phyloP scores from a whole-genome alignment of 2,329 filamentous ascomycete genomes.

The Fusarium citri region DNA sequence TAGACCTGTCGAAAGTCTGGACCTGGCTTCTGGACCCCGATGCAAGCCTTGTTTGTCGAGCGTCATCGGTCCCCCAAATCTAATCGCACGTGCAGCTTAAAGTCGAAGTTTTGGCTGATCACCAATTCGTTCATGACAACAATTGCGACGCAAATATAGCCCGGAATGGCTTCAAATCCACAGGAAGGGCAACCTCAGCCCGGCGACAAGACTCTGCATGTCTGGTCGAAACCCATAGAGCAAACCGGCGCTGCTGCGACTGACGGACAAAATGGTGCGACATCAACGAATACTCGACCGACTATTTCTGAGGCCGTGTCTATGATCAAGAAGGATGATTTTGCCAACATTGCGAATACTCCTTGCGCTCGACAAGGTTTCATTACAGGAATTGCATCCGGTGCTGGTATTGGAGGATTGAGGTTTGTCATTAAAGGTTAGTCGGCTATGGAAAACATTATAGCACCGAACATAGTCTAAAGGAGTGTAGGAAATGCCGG shows the following conservation, averaged over 20 bases:
- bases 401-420: conserved; percentile 79
- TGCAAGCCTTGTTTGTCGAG: conserved; percentile 38
- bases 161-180: conserved; percentile 51
- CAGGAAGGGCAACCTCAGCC: conserved; percentile 44
- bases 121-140: conserved; percentile 43
- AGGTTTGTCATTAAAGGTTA: conserved; percentile 81
- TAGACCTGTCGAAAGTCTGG: background rate
- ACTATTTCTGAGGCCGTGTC: conserved; percentile 71
- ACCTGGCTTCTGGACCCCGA: background rate
- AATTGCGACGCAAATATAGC: conserved; percentile 48
- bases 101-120: conserved; percentile 24
- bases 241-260: conserved; percentile 35
- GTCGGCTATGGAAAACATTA: conserved; percentile 38
- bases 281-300: conserved; percentile 48
- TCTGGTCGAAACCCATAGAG: conserved; percentile 53
- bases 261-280: conserved; percentile 34
- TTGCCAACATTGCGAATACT: conserved; percentile 77
- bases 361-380: conserved; percentile 88
- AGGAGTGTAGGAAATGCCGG: conserved; percentile 47
- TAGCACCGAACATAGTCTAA: conserved; percentile 21
- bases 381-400: conserved; percentile 83
- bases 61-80: conserved; percentile 42
- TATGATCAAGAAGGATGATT: conserved; percentile 75
- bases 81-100: conserved; percentile 38
- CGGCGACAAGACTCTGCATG: conserved; percentile 51